Evolutionary conservation across 257 asterid genomes (phyloP).

Genomic region (Avicennia marina): DNA sequence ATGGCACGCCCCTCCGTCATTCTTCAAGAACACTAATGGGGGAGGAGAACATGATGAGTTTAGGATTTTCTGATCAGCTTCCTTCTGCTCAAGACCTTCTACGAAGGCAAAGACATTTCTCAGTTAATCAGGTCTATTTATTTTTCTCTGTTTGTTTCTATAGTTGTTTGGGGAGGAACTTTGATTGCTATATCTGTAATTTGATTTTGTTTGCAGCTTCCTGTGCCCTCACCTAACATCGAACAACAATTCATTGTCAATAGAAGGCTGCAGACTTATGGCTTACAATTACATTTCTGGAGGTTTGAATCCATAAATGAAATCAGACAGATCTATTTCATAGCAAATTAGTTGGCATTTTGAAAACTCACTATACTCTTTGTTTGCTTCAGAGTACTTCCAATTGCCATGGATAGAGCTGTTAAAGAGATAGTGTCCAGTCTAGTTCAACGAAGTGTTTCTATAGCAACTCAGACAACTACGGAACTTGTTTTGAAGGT

Average conservation of each 20-base stretch:
- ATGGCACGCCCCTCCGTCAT: constrained; percentile 59
- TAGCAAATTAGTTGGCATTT: not conserved
- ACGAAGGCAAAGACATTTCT: constrained; percentile 66
- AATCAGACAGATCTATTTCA: constrained; percentile 10
- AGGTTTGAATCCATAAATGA: constrained; percentile 57
- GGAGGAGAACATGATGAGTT: constrained; percentile 71
- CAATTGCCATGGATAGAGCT: constrained; percentile 90
- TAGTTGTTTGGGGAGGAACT: not conserved
- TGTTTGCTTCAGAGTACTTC: constrained; percentile 68
- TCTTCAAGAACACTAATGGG: constrained; percentile 61
- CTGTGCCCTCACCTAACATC: constrained; percentile 66
- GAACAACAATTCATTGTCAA: constrained; percentile 90
- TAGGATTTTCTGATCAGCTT: constrained; percentile 79
- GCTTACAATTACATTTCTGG: constrained; percentile 80
- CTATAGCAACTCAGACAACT: constrained; percentile 94
- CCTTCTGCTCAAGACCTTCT: constrained; percentile 65
- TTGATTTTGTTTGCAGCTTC: constrained; percentile 46
- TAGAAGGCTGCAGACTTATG: constrained; percentile 60
- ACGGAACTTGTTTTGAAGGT: constrained; percentile 97
- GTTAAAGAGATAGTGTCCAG: constrained; percentile 86
- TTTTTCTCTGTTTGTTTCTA: constrained; percentile 10
- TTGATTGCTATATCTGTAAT: constrained; percentile 16
- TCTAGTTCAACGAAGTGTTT: constrained; percentile 91
- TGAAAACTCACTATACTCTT: not conserved
- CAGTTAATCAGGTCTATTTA: constrained; percentile 65